A percentile compares a stretch with the other conserved stretches of the same genome.
These are phyloP conservation scores for Goffeauzyma gilvescens DNA, from an alignment of 768 basidiomycete species.

Conservation along the genomic window DNA sequence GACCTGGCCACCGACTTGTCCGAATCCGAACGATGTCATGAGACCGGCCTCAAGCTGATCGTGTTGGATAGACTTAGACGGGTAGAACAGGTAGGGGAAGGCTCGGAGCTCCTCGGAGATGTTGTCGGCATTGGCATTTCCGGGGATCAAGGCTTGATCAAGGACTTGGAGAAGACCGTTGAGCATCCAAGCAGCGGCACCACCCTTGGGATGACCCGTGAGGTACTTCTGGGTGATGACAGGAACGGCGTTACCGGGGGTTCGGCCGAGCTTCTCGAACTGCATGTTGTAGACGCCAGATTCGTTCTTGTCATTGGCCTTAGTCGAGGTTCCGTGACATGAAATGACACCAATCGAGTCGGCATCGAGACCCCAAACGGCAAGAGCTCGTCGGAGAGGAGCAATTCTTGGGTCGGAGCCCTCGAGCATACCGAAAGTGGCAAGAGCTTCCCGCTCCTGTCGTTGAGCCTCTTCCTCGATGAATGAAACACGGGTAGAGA, in stretches of 20 bases:
- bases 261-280: constrained; percentile 69
- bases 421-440: constrained; percentile 86
- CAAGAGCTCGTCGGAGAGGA: constrained; percentile 83
- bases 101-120: constrained; percentile 57
- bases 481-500: constrained; percentile 56
- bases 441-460: constrained; percentile 85
- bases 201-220: constrained; percentile 94
- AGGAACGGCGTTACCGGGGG: constrained; percentile 88
- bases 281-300: constrained; percentile 91
- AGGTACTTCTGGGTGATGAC: constrained; percentile 95
- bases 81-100: constrained; percentile 84
- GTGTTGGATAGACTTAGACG: constrained; percentile 85
- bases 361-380: constrained; percentile 84
- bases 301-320: constrained; percentile 82
- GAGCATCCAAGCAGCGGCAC: constrained; percentile 96
- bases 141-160: constrained; percentile 68
- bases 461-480: constrained; percentile 76
- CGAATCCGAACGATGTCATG: constrained; percentile 51
- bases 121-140: constrained; percentile 89
- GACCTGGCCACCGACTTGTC: constrained; percentile 88
- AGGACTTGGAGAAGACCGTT: constrained; percentile 76
- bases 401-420: constrained; percentile 67
- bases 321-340: constrained; percentile 38
- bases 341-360: constrained; percentile 55
- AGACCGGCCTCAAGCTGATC: constrained; percentile 48